Base-by-base conservation (phyloP, 2,329 filamentous ascomycete genomes). In the Metarhizium guizhouense region DNA sequence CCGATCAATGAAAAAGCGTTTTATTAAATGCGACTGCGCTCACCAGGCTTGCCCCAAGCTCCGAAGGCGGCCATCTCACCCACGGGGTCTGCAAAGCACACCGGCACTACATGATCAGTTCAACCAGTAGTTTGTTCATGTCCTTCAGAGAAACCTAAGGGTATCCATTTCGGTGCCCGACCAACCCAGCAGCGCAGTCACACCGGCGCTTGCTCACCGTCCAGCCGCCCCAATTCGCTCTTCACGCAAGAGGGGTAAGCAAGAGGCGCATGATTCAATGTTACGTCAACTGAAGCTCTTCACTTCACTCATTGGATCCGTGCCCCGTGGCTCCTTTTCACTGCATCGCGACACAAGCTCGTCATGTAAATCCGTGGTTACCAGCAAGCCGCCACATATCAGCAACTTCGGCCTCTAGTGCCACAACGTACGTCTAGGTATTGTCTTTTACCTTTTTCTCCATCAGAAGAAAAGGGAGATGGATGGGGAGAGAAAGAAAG, bases 401-500 rank as follows among this genome's bases (percentile, higher is more conserved):
- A 25, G 25, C 25, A 25, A 25, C 25, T 25, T 25, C 25, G 25
- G 25, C 25, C 25, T 4, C 25, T 25, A 25, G 25, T 25, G n/a
- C 25, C 25, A 25, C 25, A 25, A 25, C 25, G 25, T 1, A 25
- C 25, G 25, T 25, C 25, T 25, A 25, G 3, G 25, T 25, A 4
- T 25, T 25, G 25, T 25, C 25, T 25, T 25, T 25, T 25, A 25
- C 25, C 25, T 25, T 25, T 25, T 25, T 25, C 25, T 25, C 25
- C 25, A 4, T 25, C 25, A 25, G 25, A 25, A 25, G 1, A 25
- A 25, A 25, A 4, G 25, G 3, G 25, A 25, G 1, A 25, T 25
- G 0, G 3, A 3, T 4, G 3, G 25, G 3, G 3, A 1, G 25
- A 3, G 25, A 25, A 4, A 25, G 25, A 4, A 25, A 25, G 0